Conservation (phyloP, 257 asterid species). For the Paraleonurus japonicus region DNA sequence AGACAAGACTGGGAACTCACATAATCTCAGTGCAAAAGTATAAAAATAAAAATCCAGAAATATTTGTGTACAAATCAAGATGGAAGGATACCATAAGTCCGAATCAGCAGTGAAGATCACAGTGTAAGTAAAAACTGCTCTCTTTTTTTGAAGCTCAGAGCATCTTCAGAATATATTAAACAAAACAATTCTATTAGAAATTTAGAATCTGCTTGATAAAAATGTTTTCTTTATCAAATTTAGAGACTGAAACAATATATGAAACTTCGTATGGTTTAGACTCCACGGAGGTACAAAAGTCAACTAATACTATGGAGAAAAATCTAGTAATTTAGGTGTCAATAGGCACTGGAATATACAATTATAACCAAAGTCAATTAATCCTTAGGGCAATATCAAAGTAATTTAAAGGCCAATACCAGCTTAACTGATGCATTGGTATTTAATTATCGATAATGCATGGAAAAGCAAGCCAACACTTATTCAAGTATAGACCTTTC, state of each 20-base stretch:
- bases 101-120: background rate
- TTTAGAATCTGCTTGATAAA: background rate
- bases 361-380: background rate
- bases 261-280: background rate
- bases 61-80: too few relatives aligned
- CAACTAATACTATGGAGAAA: background rate
- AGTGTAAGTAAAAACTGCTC: background rate
- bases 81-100: too few relatives aligned
- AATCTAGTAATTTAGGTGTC: background rate
- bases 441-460: background rate
- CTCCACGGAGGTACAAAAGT: background rate
- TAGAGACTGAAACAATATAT: background rate
- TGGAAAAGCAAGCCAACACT: background rate
- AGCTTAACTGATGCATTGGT: background rate
- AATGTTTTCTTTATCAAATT: conserved; percentile 5
- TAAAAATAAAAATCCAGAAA: too few relatives aligned
- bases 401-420: background rate
- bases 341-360: background rate
- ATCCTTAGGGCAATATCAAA: conserved; percentile 2
- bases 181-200: background rate
- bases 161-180: too few relatives aligned
- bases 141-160: background rate
- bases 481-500: conserved; percentile 13
- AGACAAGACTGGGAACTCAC: too few relatives aligned
- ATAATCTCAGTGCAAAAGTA: too few relatives aligned